phyloP scores from a whole-genome alignment of 768 basidiomycete species.

The Rhodotorula sphaerocarpa region DNA sequence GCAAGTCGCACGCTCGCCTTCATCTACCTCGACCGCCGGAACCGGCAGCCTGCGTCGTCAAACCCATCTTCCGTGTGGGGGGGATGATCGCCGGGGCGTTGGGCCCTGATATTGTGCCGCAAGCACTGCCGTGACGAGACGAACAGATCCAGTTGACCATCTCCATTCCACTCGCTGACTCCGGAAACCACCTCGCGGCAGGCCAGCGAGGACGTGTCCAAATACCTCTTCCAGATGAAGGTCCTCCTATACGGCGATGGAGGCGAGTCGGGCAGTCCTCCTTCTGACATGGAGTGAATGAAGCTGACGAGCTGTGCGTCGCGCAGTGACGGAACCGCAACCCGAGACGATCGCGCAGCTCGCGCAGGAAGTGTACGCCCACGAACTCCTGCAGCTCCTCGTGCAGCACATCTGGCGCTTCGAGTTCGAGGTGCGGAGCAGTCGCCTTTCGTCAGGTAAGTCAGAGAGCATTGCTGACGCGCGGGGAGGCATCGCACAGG shows the following conservation, averaged over 20 bases:
- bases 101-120: no score
- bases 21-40: not conserved
- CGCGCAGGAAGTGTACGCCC: slow-evolving; percentile 88
- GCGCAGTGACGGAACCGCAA: slow-evolving; percentile 56
- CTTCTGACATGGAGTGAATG: not conserved
- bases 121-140: not conserved
- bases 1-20: slow-evolving; percentile 46
- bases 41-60: no score
- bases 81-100: no score
- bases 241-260: slow-evolving; percentile 76
- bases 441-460: not conserved
- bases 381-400: slow-evolving; percentile 71
- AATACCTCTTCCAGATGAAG: slow-evolving; percentile 85
- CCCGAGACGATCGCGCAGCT: slow-evolving; percentile 89
- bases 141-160: slow-evolving; percentile 9
- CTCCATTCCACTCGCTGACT: no score
- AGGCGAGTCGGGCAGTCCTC: slow-evolving; percentile 50
- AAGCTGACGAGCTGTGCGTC: not conserved
- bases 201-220: slow-evolving; percentile 82
- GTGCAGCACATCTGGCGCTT: slow-evolving; percentile 74
- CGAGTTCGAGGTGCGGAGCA: slow-evolving; percentile 75
- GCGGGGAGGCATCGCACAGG: no score
- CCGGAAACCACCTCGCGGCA: no score
- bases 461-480: no score
- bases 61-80: no score